phyloP scores from a whole-genome alignment of 140 eudicot genomes.

The Anethum foeniculum region DNA sequence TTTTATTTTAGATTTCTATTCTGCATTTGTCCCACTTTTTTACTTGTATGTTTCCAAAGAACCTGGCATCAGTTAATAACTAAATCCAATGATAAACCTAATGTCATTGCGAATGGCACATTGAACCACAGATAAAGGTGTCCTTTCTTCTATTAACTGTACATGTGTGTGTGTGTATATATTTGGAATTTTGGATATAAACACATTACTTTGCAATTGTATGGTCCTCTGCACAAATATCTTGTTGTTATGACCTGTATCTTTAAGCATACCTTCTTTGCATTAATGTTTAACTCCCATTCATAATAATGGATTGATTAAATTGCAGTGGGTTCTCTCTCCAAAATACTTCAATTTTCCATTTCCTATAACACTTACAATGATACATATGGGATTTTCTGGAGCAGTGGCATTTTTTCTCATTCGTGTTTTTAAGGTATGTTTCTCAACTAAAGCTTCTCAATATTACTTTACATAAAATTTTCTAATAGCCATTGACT shows the following conservation, averaged over 20 bases:
- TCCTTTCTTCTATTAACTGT: neutral
- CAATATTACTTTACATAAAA: neutral
- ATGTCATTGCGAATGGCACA: neutral
- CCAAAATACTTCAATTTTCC: constrained; percentile 72
- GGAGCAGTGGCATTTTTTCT: constrained; percentile 56
- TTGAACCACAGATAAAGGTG: neutral
- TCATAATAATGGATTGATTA: neutral
- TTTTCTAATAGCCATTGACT: neutral
- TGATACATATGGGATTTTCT: constrained; percentile 76
- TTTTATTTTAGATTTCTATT: too few relatives aligned
- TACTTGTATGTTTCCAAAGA: neutral
- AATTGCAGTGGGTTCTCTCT: constrained; percentile 68
- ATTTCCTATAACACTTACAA: constrained; percentile 65
- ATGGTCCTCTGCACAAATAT: neutral
- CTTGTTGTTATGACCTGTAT: neutral
- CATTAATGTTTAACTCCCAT: neutral
- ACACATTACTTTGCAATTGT: neutral
- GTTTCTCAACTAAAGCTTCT: neutral
- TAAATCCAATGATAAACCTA: neutral
- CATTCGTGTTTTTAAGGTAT: constrained; percentile 66
- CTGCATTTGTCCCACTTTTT: neutral
- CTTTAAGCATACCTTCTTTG: neutral
- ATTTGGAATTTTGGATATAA: neutral
- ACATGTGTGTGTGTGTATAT: neutral
- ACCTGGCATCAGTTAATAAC: too few relatives aligned